Conservation (phyloP, 108 stramenopile genomes). For the Cyclostephanos invisitatus region DNA sequence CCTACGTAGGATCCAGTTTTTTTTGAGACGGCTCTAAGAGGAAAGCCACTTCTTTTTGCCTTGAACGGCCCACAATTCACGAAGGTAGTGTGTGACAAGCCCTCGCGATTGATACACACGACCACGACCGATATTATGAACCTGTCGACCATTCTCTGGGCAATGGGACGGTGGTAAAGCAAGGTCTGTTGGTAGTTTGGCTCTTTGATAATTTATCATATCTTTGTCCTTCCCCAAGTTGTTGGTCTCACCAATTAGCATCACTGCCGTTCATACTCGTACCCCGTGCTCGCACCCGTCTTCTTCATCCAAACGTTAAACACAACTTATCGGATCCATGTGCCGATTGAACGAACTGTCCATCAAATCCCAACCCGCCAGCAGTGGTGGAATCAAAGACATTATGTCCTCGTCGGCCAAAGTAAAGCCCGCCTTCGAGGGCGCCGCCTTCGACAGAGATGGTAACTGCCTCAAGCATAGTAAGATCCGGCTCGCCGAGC, state of each 20-base stretch:
- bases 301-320: background rate
- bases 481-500: slow-evolving; percentile 29
- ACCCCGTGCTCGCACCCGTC: no score
- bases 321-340: background rate
- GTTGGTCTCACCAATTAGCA: background rate
- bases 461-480: slow-evolving; percentile 34
- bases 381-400: background rate
- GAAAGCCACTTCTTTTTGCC: no score
- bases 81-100: no score
- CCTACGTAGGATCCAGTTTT: no score
- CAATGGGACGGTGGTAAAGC: no score
- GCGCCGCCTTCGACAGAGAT: slow-evolving; percentile 37
- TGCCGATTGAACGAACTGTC: background rate
- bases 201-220: no score
- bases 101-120: no score
- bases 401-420: slow-evolving; percentile 2
- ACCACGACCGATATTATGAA: no score
- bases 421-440: slow-evolving; percentile 34
- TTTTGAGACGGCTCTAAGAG: no score
- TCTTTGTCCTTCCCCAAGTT: background rate
- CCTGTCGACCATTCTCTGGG: no score
- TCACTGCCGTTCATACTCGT: background rate
- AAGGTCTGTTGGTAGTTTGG: no score
- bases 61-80: no score
- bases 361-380: slow-evolving; percentile 1